Evolutionary conservation across 108 stramenopile species (phyloP), one percentile per base, ranked within the genome.

Genomic region (Cyclotella baltica): DNA sequence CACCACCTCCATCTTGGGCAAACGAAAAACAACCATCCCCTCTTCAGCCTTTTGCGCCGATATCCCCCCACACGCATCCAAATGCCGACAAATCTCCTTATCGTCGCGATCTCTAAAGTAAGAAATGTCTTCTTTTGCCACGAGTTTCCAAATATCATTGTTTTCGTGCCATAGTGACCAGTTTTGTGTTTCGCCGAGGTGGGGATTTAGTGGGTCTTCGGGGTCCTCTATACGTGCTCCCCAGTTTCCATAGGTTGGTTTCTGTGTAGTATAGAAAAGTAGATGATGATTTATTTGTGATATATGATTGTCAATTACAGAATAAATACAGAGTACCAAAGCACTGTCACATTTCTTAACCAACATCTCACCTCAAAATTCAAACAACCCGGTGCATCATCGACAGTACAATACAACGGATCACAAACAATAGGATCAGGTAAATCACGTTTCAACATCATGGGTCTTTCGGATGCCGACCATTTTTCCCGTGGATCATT

Each of bases 1-100:
- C 33, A 61, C 85, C 47, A 83, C 80, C 53, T 79, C 74, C 85
- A 83, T 86, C 59, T 86, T 86, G 0, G 85, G 85, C 5, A 85
- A 67, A 47, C 82, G 81, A 52, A 85, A 83, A 18, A 80, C 82
- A 33, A 86, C 83, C 80, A 77, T 84, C 11, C 86, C 86, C 36
- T 80, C 71, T 10, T 81, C 80, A 37, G 30, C 52, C 35, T 56
- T 81, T 63, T 71, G 48, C 55, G 76, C 86, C 6, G 74, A 77
- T 22, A 86, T 66, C 11, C 78, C 82, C 19, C 83, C 82, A 58
- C 85, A 86, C 0, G 71, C 72, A 76, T 86, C 86, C 55, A 82
- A 63, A 67, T 82, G 81, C 11, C 65, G 35, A 48, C 86, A 86
- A 27, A 81, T 81, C 68, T 84, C 80, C 23, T 62, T 65, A 35